phyloP scores from a whole-genome alignment of 108 stramenopile genomes.

The Nannochloropsis granulata region DNA sequence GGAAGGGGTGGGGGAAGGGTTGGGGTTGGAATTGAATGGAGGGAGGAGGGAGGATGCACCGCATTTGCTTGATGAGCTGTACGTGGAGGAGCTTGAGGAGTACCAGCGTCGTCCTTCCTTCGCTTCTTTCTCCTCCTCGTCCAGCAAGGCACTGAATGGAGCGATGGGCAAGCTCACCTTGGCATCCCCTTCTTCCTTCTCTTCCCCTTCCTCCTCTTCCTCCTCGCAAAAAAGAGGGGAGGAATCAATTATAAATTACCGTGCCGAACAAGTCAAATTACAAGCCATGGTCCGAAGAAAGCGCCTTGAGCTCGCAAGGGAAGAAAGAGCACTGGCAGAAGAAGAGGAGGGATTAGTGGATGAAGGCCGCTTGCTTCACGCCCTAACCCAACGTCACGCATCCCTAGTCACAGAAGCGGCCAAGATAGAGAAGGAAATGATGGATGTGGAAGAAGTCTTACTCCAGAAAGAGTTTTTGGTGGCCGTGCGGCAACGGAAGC shows the following conservation, averaged over 20 bases:
- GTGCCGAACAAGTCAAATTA: neutral
- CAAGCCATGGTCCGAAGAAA: neutral
- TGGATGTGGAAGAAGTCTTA: neutral
- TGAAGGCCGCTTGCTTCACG: neutral
- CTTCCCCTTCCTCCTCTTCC: neutral
- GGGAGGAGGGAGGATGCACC: neutral
- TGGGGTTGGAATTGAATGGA: neutral
- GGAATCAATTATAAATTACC: too few species aligned
- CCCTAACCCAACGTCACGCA: neutral
- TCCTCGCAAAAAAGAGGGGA: too few species aligned
- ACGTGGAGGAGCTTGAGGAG: neutral
- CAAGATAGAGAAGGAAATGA: neutral
- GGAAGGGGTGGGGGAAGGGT: neutral
- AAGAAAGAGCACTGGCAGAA: neutral
- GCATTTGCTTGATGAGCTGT: neutral
- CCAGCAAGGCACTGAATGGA: neutral
- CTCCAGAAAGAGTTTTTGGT: neutral
- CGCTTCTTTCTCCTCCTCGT: neutral
- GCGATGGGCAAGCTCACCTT: neutral
- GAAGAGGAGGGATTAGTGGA: neutral
- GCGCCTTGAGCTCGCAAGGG: neutral
- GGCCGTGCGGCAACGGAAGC: neutral
- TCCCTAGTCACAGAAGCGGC: neutral
- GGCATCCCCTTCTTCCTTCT: neutral
- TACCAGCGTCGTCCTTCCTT: neutral